A percentile compares a stretch with the other conserved stretches of the same genome.
Conservation (phyloP, 306 rosid genomes). For the Prunus mongolica region DNA sequence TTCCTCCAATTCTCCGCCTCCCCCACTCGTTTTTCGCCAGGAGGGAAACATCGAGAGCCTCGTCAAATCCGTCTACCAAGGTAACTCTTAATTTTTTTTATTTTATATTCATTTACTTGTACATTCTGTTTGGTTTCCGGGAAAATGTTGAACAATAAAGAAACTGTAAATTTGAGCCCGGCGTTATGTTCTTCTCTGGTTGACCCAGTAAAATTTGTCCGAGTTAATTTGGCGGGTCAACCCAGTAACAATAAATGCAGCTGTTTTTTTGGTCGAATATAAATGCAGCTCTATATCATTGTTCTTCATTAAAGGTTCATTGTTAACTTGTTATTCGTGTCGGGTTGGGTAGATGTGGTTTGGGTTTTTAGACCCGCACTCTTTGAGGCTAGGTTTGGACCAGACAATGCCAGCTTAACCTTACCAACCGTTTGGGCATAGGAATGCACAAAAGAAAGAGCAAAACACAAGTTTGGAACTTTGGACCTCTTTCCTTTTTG, state of each 20-base stretch:
- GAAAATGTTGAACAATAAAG: neutral
- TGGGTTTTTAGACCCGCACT: neutral
- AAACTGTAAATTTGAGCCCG: neutral
- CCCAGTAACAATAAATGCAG: neutral
- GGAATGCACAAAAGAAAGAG: neutral
- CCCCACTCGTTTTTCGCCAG: slow-evolving; percentile 74
- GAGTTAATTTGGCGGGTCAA: neutral
- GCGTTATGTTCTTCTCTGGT: neutral
- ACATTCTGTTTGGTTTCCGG: slow-evolving; percentile 15
- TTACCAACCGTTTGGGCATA: neutral
- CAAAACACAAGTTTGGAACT: neutral
- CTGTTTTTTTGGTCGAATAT: neutral
- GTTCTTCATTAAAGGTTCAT: neutral
- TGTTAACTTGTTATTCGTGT: neutral
- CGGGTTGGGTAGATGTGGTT: neutral
- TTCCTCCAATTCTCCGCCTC: slow-evolving; percentile 26
- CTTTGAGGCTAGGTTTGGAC: neutral
- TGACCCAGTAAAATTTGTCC: neutral
- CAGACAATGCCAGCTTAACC: neutral
- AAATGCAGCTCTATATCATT: neutral
- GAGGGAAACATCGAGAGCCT: slow-evolving; percentile 95
- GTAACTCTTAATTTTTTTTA: slow-evolving; percentile 8
- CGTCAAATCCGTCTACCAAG: slow-evolving; percentile 85
- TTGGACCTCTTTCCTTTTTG: neutral
- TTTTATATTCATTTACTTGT: neutral